phyloP scores from a whole-genome alignment of 345 rosid species.

The Rhizophora apiculata region DNA sequence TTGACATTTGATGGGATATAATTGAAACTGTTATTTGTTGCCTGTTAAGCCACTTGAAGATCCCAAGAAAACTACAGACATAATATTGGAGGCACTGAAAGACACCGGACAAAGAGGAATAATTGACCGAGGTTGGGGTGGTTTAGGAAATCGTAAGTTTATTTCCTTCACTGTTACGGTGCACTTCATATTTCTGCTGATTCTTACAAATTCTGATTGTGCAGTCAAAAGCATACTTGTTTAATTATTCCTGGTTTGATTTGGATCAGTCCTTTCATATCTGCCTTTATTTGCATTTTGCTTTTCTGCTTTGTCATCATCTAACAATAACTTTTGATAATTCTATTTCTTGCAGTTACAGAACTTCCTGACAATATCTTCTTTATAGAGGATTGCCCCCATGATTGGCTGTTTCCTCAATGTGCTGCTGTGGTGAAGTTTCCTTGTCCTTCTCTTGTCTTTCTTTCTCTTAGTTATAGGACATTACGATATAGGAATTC shows the following conservation, averaged over 20 bases:
- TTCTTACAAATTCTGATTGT: neutral
- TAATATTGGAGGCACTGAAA: conserved; percentile 76
- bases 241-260: too few species aligned
- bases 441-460: neutral
- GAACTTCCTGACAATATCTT: conserved; percentile 66
- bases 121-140: conserved; percentile 95
- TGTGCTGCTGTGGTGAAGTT: conserved; percentile 88
- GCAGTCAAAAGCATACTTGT: too few species aligned
- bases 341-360: conserved; percentile 47
- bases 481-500: too few species aligned
- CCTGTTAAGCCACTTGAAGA: conserved; percentile 86
- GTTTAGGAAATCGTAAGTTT: conserved; percentile 75
- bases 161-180: conserved; percentile 11
- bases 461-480: neutral
- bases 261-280: too few species aligned
- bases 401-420: conserved; percentile 98
- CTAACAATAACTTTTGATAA: neutral
- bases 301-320: neutral
- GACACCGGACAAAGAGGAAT: conserved; percentile 92
- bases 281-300: too few species aligned
- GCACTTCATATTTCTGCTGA: conserved; percentile 2
- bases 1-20: conserved; percentile 1
- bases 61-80: conserved; percentile 64
- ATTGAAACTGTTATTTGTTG: conserved; percentile 16
- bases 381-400: conserved; percentile 92